Conservation (phyloP, 495 filamentous ascomycete genomes). For the Platismatia glauca region DNA sequence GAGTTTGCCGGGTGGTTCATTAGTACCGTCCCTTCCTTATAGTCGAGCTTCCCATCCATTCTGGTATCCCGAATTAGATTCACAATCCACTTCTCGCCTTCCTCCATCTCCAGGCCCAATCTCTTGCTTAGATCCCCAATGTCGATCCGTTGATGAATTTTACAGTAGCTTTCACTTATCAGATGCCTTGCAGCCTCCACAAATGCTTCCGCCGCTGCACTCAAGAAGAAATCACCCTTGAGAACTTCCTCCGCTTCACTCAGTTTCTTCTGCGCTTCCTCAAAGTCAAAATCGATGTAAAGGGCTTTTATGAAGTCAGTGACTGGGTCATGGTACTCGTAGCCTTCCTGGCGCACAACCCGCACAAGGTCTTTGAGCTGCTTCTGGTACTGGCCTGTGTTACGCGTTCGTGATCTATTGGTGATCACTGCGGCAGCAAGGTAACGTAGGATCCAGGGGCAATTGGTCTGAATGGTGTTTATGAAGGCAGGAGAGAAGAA, state of each 20-base stretch:
- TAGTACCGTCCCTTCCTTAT: conserved; percentile 93
- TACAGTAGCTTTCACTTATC: conserved; percentile 98
- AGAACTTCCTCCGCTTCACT: conserved; percentile 85
- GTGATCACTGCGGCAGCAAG: conserved; percentile 93
- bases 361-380: conserved; percentile 94
- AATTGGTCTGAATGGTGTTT: conserved; percentile 97
- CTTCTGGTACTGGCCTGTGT: conserved; percentile 80
- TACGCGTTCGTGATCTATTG: conserved; percentile 75
- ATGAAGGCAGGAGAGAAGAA: conserved; percentile 96
- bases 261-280: conserved; percentile 91
- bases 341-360: conserved; percentile 89
- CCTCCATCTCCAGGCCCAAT: conserved; percentile 80
- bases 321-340: conserved; percentile 93
- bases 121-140: conserved; percentile 84
- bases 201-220: conserved; percentile 73
- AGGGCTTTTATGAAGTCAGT: conserved; percentile 94
- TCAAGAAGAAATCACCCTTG: conserved; percentile 91
- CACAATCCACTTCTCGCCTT: conserved; percentile 99
- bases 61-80: conserved; percentile 96
- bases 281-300: conserved; percentile 96
- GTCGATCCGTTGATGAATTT: conserved; percentile 97
- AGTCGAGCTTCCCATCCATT: conserved; percentile 98
- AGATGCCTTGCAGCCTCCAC: conserved; percentile 90
- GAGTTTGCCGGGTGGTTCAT: conserved; percentile 99
- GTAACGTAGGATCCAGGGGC: conserved; percentile 95